phyloP scores from a whole-genome alignment of 345 rosid species.

The Firmiana major region DNA sequence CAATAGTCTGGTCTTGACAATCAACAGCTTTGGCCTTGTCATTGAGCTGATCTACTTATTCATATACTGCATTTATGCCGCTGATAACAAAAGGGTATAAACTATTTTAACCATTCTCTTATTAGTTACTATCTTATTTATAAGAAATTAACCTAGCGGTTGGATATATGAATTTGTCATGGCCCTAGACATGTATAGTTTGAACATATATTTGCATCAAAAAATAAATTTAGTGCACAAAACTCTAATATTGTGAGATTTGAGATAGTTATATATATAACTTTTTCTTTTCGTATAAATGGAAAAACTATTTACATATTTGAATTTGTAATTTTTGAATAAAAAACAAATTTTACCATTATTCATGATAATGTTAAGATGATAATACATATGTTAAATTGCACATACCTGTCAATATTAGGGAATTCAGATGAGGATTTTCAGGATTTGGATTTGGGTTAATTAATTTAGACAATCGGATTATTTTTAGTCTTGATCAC shows the following conservation, averaged over 20 bases:
- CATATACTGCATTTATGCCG: conserved; percentile 20
- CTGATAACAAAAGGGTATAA: conserved; percentile 19
- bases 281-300: too few species aligned
- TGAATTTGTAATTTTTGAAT: too few species aligned
- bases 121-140: too few species aligned
- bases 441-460: not conserved
- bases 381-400: not conserved
- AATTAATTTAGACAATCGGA: not conserved
- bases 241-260: too few species aligned
- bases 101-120: conserved; percentile 5
- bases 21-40: conserved; percentile 33
- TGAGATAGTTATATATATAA: too few species aligned
- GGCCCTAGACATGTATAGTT: not conserved
- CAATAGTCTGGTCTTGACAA: conserved; percentile 41
- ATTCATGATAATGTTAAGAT: not conserved
- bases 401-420: not conserved
- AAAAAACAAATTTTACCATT: too few species aligned
- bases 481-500: not conserved
- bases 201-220: not conserved
- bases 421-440: not conserved
- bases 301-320: too few species aligned
- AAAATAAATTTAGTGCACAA: too few species aligned
- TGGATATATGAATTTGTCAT: not conserved
- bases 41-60: conserved; percentile 29
- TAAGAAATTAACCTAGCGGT: too few species aligned